Evolutionary conservation across 1,139 yeast genomes (phyloP), one percentile per base, ranked within the genome.

Genomic region (Yamadazyma diospyri): DNA sequence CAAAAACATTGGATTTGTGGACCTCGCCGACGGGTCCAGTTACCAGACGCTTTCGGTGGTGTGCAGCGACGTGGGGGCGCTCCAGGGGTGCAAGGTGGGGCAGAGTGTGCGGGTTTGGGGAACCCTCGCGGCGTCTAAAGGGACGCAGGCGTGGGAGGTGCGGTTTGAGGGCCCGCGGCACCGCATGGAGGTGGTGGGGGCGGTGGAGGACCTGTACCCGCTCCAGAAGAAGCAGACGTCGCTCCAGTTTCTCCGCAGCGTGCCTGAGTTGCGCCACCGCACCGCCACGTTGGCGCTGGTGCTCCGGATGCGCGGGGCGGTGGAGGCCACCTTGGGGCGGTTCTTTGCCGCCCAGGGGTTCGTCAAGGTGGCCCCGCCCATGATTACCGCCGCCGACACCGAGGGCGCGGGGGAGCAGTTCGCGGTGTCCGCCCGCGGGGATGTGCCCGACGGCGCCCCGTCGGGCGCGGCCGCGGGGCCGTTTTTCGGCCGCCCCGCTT

Each of bases 351-450:
- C 48, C 0, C 50, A 69, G 19, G 72, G 71, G 13, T 87, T 84
- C 45, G 61, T 69, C 10, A 92, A 87, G 57, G 89, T 86, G 0
- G 67, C 78, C 16, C 94, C 97, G 2, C 98, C 99, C 3, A 50
- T 89, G 13, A 61, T 89, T 16, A 92, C 98, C 0, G 69, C 87
- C 7, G 79, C 95, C 2, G 98, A 94, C 53, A 92, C 98, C 54
- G 99, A 94, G 62, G 98, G 98, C 12, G 97, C 96, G 1, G 97
- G 98, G 3, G 97, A 92, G 52, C 76, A 84, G 40, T 92, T 92
- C 43, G 57, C 57, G 26, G 60, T 86, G 8, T 25, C 35, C 21
- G 30, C 42, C 5, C 44, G 46, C 25, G 30, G 38, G 8, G 45
- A 35, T 0, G 23, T 30, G 6, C 33, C 33, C 4, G 36, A 47